A percentile compares a stretch with the other conserved stretches of the same genome.
Evolutionary conservation across 148 eudicot genomes (phyloP).

Genomic region (Rhododendron henanense): DNA sequence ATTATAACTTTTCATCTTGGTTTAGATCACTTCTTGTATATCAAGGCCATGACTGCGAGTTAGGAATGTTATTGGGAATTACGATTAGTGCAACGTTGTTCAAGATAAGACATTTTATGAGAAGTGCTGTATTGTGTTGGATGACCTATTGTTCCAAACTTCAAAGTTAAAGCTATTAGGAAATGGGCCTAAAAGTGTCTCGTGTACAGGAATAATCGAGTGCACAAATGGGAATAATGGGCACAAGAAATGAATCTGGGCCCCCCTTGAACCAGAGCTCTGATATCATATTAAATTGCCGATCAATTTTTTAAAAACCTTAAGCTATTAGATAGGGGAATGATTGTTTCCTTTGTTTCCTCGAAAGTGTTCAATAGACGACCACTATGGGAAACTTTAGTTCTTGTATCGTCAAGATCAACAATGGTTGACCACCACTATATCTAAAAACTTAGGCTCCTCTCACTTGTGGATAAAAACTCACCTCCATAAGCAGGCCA

Average conservation of each 20-base stretch:
- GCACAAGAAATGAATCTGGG: too few relatives aligned
- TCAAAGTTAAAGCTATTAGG: not conserved
- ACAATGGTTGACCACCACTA: not conserved
- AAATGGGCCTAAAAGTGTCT: not conserved
- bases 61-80: not conserved
- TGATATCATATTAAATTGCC: too few relatives aligned
- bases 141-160: not conserved
- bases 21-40: not conserved
- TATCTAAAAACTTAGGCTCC: not conserved
- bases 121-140: not conserved
- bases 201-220: not conserved
- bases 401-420: too few relatives aligned
- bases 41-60: not conserved
- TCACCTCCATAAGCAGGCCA: not conserved
- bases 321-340: too few relatives aligned
- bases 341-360: too few relatives aligned
- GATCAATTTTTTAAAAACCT: too few relatives aligned
- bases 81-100: not conserved
- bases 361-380: too few relatives aligned
- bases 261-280: too few relatives aligned
- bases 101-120: not conserved
- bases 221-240: not conserved
- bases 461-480: not conserved
- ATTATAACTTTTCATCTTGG: not conserved
- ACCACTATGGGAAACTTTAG: too few relatives aligned